A percentile compares a stretch with the other conserved stretches of the same genome.
Conservation (phyloP, 2,329 filamentous ascomycete genomes). For the Lachnellula suecica region DNA sequence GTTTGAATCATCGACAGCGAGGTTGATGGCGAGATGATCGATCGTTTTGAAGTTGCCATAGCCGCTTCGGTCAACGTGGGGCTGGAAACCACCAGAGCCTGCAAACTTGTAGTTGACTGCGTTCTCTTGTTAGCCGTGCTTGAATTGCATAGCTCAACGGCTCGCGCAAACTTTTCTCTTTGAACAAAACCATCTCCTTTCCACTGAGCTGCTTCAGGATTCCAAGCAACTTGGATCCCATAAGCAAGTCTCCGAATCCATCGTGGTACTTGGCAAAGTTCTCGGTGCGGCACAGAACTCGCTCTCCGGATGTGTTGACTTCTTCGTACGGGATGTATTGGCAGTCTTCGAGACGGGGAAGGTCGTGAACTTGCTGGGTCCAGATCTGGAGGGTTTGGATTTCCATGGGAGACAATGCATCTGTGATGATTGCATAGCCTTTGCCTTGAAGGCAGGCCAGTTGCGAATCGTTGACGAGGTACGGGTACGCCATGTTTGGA, state of each 20-base stretch:
- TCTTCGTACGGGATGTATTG: conserved; percentile 37
- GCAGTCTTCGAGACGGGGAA: conserved; percentile 29
- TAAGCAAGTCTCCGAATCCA: conserved; percentile 29
- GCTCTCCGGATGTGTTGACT: conserved; percentile 32
- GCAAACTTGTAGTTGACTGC: conserved; percentile 36
- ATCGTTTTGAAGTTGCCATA: conserved; percentile 36
- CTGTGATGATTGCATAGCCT: conserved; percentile 31
- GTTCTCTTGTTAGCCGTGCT: not conserved
- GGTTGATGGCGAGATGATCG: conserved; percentile 36
- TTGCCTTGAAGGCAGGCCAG: too few relatives aligned
- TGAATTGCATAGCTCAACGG: not conserved
- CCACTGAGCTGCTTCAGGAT: conserved; percentile 31
- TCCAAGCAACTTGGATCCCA: conserved; percentile 25
- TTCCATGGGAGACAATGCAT: conserved; percentile 26
- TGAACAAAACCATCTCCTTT: conserved; percentile 36
- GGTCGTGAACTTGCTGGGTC: conserved; percentile 36
- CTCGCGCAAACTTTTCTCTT: conserved; percentile 30
- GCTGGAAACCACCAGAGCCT: conserved; percentile 35
- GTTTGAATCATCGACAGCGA: conserved; percentile 35
- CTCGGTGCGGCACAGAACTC: conserved; percentile 35
- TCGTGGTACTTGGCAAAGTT: conserved; percentile 34
- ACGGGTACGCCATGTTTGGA: too few relatives aligned
- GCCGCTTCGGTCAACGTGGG: conserved; percentile 36
- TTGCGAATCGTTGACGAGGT: too few relatives aligned
- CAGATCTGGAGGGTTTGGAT: conserved; percentile 27